Evolutionary conservation across 1,284 basidiomycete genomes (phyloP).

Genomic region (Pascua guehoae): DNA sequence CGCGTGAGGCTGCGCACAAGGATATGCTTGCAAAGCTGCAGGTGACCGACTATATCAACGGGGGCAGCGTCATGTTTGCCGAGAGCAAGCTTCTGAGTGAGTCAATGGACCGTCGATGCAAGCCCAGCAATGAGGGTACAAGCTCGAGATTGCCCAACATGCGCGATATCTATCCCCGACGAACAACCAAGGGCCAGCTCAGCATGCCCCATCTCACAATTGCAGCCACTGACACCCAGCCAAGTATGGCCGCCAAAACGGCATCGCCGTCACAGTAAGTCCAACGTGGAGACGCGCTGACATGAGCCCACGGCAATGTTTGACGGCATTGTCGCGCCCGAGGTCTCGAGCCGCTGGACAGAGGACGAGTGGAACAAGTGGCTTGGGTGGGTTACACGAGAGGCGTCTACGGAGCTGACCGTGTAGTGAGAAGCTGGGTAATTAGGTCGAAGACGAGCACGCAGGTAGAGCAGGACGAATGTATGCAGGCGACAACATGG

Average conservation of each 20-base stretch:
- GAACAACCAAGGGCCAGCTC: too few relatives aligned
- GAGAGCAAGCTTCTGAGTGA: conserved; percentile 12
- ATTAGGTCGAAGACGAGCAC: too few relatives aligned
- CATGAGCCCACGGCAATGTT: conserved; percentile 83
- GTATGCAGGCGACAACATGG: too few relatives aligned
- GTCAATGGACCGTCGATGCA: not conserved
- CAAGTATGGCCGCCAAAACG: conserved; percentile 75
- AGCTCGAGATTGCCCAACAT: too few relatives aligned
- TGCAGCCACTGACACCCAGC: not conserved
- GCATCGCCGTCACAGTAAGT: conserved; percentile 71
- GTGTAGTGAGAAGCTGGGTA: conserved; percentile 10
- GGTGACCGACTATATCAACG: conserved; percentile 32
- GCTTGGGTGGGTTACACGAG: conserved; percentile 51
- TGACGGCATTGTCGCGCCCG: conserved; percentile 75
- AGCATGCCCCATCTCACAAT: too few relatives aligned
- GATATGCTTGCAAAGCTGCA: conserved; percentile 35
- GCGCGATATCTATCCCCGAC: too few relatives aligned
- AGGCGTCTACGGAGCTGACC: not conserved
- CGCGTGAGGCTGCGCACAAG: conserved; percentile 25
- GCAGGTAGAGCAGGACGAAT: too few relatives aligned
- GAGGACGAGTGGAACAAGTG: conserved; percentile 81
- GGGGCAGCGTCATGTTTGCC: conserved; percentile 53
- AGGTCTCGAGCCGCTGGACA: conserved; percentile 79
- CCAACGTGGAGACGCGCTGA: too few relatives aligned
- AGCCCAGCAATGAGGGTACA: too few relatives aligned